A percentile compares a stretch with the other conserved stretches of the same genome.
Conservation (phyloP, 768 basidiomycete genomes). For the Auricularia cornea region DNA sequence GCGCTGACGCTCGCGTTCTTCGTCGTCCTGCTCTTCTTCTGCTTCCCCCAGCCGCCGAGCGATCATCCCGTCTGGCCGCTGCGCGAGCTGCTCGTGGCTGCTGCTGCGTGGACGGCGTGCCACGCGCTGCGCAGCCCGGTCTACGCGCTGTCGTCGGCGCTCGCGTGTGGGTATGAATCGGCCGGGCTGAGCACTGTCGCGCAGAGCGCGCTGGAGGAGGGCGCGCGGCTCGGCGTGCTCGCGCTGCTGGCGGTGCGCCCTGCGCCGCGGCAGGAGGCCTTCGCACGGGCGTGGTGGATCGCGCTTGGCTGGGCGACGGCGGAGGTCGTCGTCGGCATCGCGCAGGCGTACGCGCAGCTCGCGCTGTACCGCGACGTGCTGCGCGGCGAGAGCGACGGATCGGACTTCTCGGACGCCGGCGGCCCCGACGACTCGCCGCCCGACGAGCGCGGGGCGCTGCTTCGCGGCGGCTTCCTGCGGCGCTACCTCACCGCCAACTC, state of each 20-base stretch:
- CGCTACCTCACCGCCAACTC: not conserved
- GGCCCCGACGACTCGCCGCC: not conserved
- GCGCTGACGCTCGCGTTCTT: conserved; percentile 9
- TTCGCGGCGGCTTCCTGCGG: not conserved
- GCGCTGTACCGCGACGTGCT: conserved; percentile 62
- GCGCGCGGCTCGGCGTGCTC: conserved; percentile 47
- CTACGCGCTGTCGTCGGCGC: conserved; percentile 27
- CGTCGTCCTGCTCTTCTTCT: conserved; percentile 34
- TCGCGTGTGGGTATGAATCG: conserved; percentile 25
- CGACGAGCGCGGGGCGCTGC: not conserved
- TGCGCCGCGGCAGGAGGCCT: conserved; percentile 26
- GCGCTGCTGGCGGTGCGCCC: conserved; percentile 42
- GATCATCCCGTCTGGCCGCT: conserved; percentile 38
- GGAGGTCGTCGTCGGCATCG: conserved; percentile 55
- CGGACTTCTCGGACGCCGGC: not conserved
- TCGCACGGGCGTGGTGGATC: conserved; percentile 67
- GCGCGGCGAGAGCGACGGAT: conserved; percentile 35
- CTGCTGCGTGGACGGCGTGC: conserved; percentile 52
- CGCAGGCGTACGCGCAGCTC: conserved; percentile 65
- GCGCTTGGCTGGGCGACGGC: conserved; percentile 68
- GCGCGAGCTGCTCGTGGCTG: conserved; percentile 48
- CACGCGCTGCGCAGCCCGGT: conserved; percentile 45
- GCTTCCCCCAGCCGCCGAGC: conserved; percentile 32
- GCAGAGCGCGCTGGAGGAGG: conserved; percentile 43
- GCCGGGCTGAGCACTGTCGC: conserved; percentile 32